Conservation (phyloP, 2,329 filamentous ascomycete species). For the Cladosporium velox region DNA sequence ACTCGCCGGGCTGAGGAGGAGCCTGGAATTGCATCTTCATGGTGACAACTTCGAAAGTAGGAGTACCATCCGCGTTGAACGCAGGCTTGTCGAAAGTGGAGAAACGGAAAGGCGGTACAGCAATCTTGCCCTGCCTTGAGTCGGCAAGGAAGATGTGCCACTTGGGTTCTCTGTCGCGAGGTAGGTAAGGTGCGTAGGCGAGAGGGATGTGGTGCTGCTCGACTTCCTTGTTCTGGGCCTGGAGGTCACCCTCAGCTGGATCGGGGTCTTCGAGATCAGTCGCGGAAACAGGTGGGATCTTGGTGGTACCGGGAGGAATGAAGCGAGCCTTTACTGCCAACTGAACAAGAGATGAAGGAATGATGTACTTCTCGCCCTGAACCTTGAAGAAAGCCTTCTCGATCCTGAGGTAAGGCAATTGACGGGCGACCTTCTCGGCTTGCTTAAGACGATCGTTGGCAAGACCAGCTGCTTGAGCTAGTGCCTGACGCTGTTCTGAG, state of each 20-base stretch:
- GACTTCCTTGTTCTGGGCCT: constrained; percentile 70
- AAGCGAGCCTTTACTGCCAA: constrained; percentile 94
- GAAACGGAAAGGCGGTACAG: constrained; percentile 96
- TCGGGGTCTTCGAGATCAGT: constrained; percentile 87
- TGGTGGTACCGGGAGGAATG: constrained; percentile 77
- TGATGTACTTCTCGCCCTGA: constrained; percentile 87
- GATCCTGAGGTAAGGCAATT: constrained; percentile 80
- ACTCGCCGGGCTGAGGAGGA: constrained; percentile 86
- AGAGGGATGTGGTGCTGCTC: constrained; percentile 75
- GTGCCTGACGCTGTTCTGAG: constrained; percentile 71
- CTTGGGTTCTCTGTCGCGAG: constrained; percentile 82
- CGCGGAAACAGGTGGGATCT: constrained; percentile 72
- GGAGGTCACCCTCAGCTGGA: constrained; percentile 87
- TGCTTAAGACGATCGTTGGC: constrained; percentile 74
- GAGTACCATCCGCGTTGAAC: constrained; percentile 67
- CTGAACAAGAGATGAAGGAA: constrained; percentile 87
- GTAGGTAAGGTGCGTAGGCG: constrained; percentile 87
- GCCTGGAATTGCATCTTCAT: constrained; percentile 97
- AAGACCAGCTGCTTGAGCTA: constrained; percentile 70
- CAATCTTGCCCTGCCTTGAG: constrained; percentile 91
- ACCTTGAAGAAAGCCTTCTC: constrained; percentile 99
- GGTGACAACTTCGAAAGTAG: constrained; percentile 93
- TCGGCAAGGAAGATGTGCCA: constrained; percentile 97
- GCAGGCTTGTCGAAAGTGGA: constrained; percentile 87
- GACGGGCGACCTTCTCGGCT: constrained; percentile 74